Conservation (phyloP, 768 basidiomycete genomes). For the Austroboletus eburneus region DNA sequence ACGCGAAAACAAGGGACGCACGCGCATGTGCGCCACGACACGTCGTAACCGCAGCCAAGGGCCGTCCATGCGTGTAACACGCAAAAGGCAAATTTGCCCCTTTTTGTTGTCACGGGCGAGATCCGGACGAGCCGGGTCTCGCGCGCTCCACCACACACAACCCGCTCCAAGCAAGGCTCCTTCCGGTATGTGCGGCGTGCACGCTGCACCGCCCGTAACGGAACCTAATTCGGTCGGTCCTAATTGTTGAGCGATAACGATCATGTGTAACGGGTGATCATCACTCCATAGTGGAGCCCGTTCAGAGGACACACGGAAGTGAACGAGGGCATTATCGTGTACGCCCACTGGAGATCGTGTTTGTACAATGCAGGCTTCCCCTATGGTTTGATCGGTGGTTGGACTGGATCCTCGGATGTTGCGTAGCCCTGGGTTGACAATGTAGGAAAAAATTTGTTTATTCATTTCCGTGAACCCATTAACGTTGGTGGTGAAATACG, state of each 20-base stretch:
- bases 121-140: conserved; percentile 63
- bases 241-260: conserved; percentile 17
- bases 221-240: conserved; percentile 22
- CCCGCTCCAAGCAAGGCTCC: conserved; percentile 56
- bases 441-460: conserved; percentile 22
- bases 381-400: conserved; percentile 13
- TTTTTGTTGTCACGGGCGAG: conserved; percentile 73
- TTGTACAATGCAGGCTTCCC: neutral
- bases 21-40: conserved; percentile 55
- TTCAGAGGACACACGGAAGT: conserved; percentile 5
- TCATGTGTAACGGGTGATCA: conserved; percentile 1
- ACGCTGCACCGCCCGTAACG: conserved; percentile 12
- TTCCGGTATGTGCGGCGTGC: conserved; percentile 35
- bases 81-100: conserved; percentile 70
- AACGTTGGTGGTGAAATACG: conserved; percentile 21
- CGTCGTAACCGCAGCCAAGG: conserved; percentile 58
- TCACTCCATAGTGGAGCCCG: conserved; percentile 14
- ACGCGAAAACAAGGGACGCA: conserved; percentile 1
- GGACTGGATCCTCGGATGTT: conserved; percentile 4
- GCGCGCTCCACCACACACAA: conserved; percentile 57
- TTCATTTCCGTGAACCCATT: conserved; percentile 29
- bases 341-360: neutral
- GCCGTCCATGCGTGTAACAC: conserved; percentile 57
- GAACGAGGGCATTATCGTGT: conserved; percentile 6
- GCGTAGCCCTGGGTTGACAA: conserved; percentile 15